These are phyloP conservation scores for Prunus mira DNA, from an alignment of 306 rosid species.

Conservation along the genomic window DNA sequence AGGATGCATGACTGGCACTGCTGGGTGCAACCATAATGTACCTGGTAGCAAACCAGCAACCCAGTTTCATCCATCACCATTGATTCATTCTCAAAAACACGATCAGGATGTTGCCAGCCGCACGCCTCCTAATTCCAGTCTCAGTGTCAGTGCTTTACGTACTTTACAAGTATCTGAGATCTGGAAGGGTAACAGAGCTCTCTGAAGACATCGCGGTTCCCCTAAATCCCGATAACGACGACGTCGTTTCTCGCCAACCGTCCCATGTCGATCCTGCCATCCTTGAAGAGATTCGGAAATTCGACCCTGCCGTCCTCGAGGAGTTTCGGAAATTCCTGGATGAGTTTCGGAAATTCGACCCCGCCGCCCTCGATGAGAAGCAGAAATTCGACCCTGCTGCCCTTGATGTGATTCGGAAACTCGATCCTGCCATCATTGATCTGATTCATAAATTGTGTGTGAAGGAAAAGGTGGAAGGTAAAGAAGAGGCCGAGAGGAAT, in stretches of 20 bases:
- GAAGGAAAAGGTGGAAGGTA: constrained; percentile 16
- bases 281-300: constrained; percentile 11
- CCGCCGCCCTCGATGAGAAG: not conserved
- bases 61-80: not conserved
- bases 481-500: constrained; percentile 1
- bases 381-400: constrained; percentile 16
- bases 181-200: constrained; percentile 62
- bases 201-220: constrained; percentile 39
- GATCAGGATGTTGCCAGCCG: not conserved
- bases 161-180: constrained; percentile 39
- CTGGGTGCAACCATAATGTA: no score
- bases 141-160: not conserved
- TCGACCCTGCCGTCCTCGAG: constrained; percentile 1
- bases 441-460: not conserved
- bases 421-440: not conserved
- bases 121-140: not conserved
- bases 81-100: no score
- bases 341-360: constrained; percentile 20
- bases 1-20: no score
- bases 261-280: constrained; percentile 38
- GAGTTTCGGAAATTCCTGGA: not conserved
- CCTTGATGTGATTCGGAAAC: constrained; percentile 2
- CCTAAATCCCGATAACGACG: constrained; percentile 15
- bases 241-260: not conserved
- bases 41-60: not conserved